Evolutionary conservation across 495 filamentous ascomycete species (phyloP).

Genomic region (Cryomyces antarcticus): DNA sequence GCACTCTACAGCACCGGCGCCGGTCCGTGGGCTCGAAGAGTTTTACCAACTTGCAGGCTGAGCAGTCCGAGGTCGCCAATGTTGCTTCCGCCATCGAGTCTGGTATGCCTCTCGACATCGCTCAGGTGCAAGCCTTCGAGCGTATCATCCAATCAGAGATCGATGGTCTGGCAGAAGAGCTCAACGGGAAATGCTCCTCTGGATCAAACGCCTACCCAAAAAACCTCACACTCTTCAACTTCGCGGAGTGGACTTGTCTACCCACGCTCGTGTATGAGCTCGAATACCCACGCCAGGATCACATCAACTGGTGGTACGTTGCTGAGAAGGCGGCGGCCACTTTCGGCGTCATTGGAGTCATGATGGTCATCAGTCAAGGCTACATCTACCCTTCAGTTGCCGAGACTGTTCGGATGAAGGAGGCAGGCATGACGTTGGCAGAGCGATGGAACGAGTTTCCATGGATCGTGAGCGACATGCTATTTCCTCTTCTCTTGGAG

Average conservation of each 20-base stretch:
- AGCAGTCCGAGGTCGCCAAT: conserved; percentile 27
- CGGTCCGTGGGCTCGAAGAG: conserved; percentile 17
- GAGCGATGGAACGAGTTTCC: conserved; percentile 45
- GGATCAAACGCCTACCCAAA: conserved; percentile 33
- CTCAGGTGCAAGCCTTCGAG: conserved; percentile 38
- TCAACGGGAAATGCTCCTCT: conserved; percentile 31
- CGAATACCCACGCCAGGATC: conserved; percentile 48
- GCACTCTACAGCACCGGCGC: conserved; percentile 22
- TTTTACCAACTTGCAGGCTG: conserved; percentile 14
- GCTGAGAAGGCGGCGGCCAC: conserved; percentile 45
- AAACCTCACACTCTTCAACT: conserved; percentile 45
- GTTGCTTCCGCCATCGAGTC: conserved; percentile 35
- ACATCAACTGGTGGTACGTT: conserved; percentile 51
- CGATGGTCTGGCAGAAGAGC: conserved; percentile 37
- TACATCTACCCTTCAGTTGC: conserved; percentile 48
- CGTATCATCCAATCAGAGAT: conserved; percentile 40
- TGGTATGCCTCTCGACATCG: conserved; percentile 31
- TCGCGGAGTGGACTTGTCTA: conserved; percentile 48
- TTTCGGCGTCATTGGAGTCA: conserved; percentile 46
- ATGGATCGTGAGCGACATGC: conserved; percentile 44
- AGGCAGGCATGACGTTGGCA: conserved; percentile 32
- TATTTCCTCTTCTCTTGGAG: conserved; percentile 60
- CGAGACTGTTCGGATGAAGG: conserved; percentile 41
- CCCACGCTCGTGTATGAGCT: conserved; percentile 62
- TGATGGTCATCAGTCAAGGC: conserved; percentile 28